Conservation (phyloP, 1,284 basidiomycete species). For the Pyrrhoderma noxium region DNA sequence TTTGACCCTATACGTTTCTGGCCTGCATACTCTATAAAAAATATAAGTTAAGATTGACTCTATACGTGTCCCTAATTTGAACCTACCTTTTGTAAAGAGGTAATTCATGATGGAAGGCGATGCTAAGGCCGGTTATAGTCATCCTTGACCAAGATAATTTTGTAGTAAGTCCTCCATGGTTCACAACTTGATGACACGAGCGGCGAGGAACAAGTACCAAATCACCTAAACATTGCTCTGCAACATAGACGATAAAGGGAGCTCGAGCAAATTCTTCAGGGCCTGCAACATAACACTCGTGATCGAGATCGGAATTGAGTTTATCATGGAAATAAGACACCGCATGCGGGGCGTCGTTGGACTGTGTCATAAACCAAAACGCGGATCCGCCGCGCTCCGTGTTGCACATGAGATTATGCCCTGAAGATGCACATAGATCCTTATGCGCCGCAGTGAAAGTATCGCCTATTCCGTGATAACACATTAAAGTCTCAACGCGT, state of each 20-base stretch:
- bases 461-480: conserved; percentile 68
- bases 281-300: conserved; percentile 56
- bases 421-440: conserved; percentile 71
- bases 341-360: conserved; percentile 42
- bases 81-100: conserved; percentile 66
- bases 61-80: neutral
- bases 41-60: conserved; percentile 5
- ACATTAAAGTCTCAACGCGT: conserved; percentile 67
- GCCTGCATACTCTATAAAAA: conserved; percentile 57
- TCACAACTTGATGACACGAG: conserved; percentile 73
- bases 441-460: conserved; percentile 76
- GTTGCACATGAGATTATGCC: conserved; percentile 76
- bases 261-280: conserved; percentile 57
- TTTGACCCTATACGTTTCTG: conserved; percentile 66
- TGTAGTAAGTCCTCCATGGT: conserved; percentile 65
- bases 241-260: conserved; percentile 58
- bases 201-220: conserved; percentile 71
- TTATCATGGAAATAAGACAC: conserved; percentile 48
- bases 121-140: conserved; percentile 50
- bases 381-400: conserved; percentile 61
- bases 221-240: conserved; percentile 65
- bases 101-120: conserved; percentile 60
- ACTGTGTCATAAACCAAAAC: conserved; percentile 76
- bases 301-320: conserved; percentile 58
- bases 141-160: conserved; percentile 79